These are phyloP conservation scores for Microdochium paspali DNA, from an alignment of 2,329 filamentous ascomycete genomes.

Conservation along the genomic window DNA sequence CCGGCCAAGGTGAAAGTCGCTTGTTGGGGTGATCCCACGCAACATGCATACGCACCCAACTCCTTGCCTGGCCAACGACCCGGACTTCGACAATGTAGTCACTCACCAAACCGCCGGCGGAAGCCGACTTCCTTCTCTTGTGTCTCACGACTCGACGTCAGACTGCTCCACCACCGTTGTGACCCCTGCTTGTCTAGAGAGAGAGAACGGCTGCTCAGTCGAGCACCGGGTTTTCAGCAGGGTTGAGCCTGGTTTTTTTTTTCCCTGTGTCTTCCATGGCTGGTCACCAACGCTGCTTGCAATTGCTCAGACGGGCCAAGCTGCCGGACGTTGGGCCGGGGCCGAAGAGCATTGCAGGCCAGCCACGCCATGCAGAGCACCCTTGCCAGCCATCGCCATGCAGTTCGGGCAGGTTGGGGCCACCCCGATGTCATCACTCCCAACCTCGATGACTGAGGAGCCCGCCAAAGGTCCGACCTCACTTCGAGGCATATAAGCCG, in stretches of 20 bases:
- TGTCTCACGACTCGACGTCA: no score
- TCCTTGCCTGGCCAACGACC: not conserved
- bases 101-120: not conserved
- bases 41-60: no score
- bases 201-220: no score
- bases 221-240: not conserved
- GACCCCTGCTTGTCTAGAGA: no score
- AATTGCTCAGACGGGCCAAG: not conserved
- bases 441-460: not conserved
- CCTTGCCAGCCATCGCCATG: not conserved
- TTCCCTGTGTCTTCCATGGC: not conserved
- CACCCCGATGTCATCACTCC: not conserved
- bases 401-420: not conserved
- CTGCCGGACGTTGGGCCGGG: not conserved
- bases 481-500: not conserved
- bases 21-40: not conserved
- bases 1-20: not conserved
- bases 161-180: no score
- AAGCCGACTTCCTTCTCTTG: no score
- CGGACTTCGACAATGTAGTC: not conserved
- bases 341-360: not conserved
- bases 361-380: not conserved
- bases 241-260: not conserved
- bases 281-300: no score
- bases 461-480: not conserved